Evolutionary conservation across 108 stramenopile species (phyloP), one percentile per base, ranked within the genome.

Genomic region (Skeletonema grethae): DNA sequence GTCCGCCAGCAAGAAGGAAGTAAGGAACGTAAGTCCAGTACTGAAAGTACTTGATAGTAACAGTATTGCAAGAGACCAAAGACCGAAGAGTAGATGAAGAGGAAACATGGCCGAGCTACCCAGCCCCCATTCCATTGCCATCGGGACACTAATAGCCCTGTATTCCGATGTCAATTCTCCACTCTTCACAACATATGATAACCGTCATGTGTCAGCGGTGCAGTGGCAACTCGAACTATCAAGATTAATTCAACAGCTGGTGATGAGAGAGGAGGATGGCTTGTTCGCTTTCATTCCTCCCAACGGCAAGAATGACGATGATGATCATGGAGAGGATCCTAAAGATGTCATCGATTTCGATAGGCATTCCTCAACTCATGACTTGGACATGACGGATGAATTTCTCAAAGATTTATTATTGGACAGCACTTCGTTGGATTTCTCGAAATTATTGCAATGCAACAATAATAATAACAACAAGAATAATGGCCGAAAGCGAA

Each of bases 21-120:
- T n/a, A n/a, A n/a, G n/a, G n/a, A n/a, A n/a, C n/a, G n/a, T n/a
- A n/a, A n/a, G n/a, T n/a, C n/a, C n/a, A n/a, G n/a, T n/a, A n/a
- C n/a, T n/a, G n/a, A n/a, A n/a, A n/a, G n/a, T n/a, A n/a, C n/a
- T n/a, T n/a, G n/a, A n/a, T n/a, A n/a, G n/a, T n/a, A n/a, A n/a
- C n/a, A n/a, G n/a, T n/a, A n/a, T n/a, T n/a, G n/a, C n/a, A n/a
- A n/a, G n/a, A n/a, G n/a, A n/a, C n/a, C n/a, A n/a, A n/a, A 31
- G 31, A 31, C 4, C 31, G 31, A 31, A 31, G 31, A 31, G 2
- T 3, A 31, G 31, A n/a, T n/a, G 31, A 4, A 2, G 31, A 31
- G 4, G 31, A 2, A 85, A 63, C 61, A 94, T 91, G 91, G 86
- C 89, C 39, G 76, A 85, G 31, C 85, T 90, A 56, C 94, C 94